phyloP scores from a whole-genome alignment of 2,329 filamentous ascomycete genomes.

The Diaporthe velutina region DNA sequence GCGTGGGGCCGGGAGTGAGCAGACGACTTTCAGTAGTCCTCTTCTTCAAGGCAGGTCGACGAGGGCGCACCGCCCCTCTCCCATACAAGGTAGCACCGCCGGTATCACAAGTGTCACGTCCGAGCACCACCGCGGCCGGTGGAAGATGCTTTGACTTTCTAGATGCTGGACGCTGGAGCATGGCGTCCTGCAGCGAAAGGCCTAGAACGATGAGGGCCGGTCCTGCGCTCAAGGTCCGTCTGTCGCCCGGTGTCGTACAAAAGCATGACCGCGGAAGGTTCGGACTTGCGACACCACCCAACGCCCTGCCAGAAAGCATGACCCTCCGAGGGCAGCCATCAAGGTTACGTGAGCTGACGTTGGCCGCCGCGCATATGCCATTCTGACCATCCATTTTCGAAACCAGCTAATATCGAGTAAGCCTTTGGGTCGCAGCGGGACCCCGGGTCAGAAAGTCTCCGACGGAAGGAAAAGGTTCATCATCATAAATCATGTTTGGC shows the following conservation, averaged over 20 bases:
- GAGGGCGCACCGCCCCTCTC: not conserved
- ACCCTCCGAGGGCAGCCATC: not conserved
- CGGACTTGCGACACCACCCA: constrained; percentile 22
- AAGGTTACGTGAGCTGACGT: constrained; percentile 19
- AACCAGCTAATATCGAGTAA: constrained; percentile 16
- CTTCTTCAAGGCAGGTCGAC: not conserved
- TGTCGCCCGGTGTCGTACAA: constrained; percentile 23
- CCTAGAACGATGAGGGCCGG: constrained; percentile 6
- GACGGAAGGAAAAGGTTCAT: not conserved
- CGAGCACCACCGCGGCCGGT: constrained; percentile 18
- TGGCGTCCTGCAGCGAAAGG: constrained; percentile 6
- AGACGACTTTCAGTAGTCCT: constrained; percentile 12
- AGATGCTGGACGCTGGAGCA: constrained; percentile 1
- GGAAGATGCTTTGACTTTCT: constrained; percentile 23
- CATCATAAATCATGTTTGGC: not conserved
- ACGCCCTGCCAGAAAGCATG: constrained; percentile 12
- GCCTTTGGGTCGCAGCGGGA: constrained; percentile 5
- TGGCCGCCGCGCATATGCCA: constrained; percentile 18
- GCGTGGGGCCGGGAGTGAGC: constrained; percentile 30
- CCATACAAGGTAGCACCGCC: not conserved
- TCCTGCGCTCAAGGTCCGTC: constrained; percentile 19
- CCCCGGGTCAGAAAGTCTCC: not conserved
- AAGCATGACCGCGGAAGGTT: constrained; percentile 14
- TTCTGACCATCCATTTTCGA: not conserved
- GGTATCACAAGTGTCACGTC: constrained; percentile 28